Base-by-base conservation (phyloP, 108 stramenopile genomes). In the Discostella pseudostelligera region DNA sequence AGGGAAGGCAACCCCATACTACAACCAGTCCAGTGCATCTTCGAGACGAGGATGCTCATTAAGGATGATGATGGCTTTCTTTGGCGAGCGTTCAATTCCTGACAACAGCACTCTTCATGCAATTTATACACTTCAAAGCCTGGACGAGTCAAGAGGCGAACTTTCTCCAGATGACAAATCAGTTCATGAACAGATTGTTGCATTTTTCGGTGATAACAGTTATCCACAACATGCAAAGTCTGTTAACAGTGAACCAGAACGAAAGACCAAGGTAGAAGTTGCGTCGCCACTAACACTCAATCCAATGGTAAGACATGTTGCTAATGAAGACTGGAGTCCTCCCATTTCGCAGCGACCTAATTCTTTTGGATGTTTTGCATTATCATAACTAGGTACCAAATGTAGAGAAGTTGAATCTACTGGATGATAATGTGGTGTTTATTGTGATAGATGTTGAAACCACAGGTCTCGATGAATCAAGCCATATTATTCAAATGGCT, bases 401-500 rank as follows among this genome's bases (percentile, higher is more conserved):
- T 39, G 49, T 17, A 51, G 26, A 58, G 17, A 20, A 19, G 25
- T 21, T 67, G 16, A 26, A 59, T 28, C 26, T 65, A 36, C 32
- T 44, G 9, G 64, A 32, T 11, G 61, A 72, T 24, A 55, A 68
- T 62, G 61, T 62, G 21, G 0, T 67, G n/a, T 74, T 68, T 69
- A 17, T 74, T 35, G 39, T 74, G 10, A 37, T 74, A 39, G 73
- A 74, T 55, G 66, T 67, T 1, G 74, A 75, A 47, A 69, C 74
- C 0, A 75, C 74, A 25, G 74, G 74, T 9, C 45, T 75, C 9
- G 28, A 46, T 29, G 47, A 40, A 55, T 39, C 60, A 8, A 24
- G 67, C 46, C 74, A 75, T 48, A 28, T 75, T 22, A 75, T 75
- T 62, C 74, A 75, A 44, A 59, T 75, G 13, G 74, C 74, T 25